These are phyloP conservation scores for Linderina pennispora DNA, from an alignment of 192 early-diverging fungal species.

Conservation along the genomic window DNA sequence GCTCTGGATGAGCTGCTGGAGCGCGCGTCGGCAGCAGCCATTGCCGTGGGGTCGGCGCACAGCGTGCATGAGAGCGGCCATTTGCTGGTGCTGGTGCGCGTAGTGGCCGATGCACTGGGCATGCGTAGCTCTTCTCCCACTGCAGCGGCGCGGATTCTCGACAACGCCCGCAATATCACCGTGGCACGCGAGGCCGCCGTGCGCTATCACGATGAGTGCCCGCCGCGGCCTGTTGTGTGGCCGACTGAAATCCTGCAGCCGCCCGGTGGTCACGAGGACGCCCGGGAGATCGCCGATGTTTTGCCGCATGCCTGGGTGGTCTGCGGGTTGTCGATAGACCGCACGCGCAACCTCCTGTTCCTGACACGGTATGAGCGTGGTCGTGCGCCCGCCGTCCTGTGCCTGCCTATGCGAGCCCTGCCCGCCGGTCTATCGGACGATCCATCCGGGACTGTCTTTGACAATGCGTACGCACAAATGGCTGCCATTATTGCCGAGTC, in stretches of 20 bases:
- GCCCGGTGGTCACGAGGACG: not conserved
- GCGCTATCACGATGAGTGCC: slow-evolving; percentile 7
- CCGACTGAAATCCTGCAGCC: slow-evolving; percentile 13
- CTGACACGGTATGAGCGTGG: slow-evolving; percentile 54
- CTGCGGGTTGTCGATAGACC: slow-evolving; percentile 73
- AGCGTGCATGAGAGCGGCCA: slow-evolving; percentile 26
- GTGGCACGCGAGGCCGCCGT: slow-evolving; percentile 26
- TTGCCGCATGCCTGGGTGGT: slow-evolving; percentile 69
- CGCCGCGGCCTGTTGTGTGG: slow-evolving; percentile 15
- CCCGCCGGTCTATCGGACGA: slow-evolving; percentile 27
- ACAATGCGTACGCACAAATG: slow-evolving; percentile 45
- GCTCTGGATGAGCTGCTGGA: slow-evolving; percentile 17
- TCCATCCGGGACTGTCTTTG: slow-evolving; percentile 47
- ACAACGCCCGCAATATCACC: slow-evolving; percentile 29
- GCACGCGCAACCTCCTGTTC: slow-evolving; percentile 58
- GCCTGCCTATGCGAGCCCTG: slow-evolving; percentile 65
- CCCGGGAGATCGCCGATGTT: slow-evolving; percentile 36
- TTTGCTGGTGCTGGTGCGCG: slow-evolving; percentile 19
- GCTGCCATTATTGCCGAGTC: slow-evolving; percentile 62
- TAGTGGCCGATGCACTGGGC: slow-evolving; percentile 17
- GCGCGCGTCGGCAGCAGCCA: slow-evolving; percentile 5
- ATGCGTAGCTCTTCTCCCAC: not conserved
- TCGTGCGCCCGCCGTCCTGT: slow-evolving; percentile 53
- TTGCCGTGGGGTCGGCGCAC: slow-evolving; percentile 29
- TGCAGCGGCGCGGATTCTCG: slow-evolving; percentile 12